Evolutionary conservation across 176 grass and related monocot species (phyloP), one percentile per base, ranked within the genome.

Genomic region (Avena sativa): DNA sequence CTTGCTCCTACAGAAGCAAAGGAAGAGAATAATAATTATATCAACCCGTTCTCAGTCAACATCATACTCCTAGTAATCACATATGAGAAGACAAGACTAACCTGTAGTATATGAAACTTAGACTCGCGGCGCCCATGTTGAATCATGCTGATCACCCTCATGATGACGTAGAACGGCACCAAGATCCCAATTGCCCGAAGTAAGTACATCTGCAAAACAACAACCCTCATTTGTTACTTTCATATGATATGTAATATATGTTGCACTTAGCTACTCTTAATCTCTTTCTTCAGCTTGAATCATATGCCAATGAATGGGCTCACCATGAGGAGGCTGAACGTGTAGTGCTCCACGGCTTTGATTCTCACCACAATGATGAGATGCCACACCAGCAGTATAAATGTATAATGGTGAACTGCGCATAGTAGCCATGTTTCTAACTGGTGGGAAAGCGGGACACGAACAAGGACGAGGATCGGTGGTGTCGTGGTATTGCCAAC

Each of bases 141-240:
- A 69, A 95, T 84, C 68, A 85, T 86, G 26, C 60, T 55, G 34
- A 95, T 79, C 79, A 95, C 38, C 34, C 86, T 86, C 86, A 89
- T 92, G 65, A 87, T 65, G 58, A 81, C 60, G 17, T 89, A 93
- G 84, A 88, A 79, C 8, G 93, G 93, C 81, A 95, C 60, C 76
- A 95, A 59, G 89, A 95, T 95, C 62, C 93, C 93, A 69, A 76
- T 70, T 19, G 64, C 93, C 76, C 91, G 92, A 44, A 95, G 86
- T 46, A 87, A 83, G 81, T 89, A 91, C 30, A 85, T 78, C 93
- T 95, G 86, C 59, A 62, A 67, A 17, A 17, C 36, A 79, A 59
- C 1, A 89, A 14, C 30, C 46, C 16, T 19, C 60, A 4, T 61
- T 12, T 86, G 30, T 83, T 85, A 78, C n/a, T 60, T 82, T 48